Conservation (phyloP, 2,329 filamentous ascomycete genomes). For the Botrytis porri region DNA sequence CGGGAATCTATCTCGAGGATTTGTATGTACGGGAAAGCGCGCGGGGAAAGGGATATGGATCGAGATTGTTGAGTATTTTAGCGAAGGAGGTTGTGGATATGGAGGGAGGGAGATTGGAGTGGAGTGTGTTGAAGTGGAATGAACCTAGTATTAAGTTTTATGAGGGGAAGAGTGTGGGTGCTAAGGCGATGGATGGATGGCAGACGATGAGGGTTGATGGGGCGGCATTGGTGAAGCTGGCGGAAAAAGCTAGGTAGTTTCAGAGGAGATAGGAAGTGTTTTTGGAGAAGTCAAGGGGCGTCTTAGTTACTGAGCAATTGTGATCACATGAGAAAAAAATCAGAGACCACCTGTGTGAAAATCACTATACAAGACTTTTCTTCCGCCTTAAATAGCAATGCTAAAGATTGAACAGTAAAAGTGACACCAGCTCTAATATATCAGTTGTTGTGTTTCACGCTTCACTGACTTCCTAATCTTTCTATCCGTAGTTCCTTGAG, state of each 20-base stretch:
- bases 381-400: neutral
- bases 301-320: neutral
- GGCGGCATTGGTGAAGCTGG: conserved; percentile 60
- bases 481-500: conserved; percentile 33
- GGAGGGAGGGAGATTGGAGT: conserved; percentile 75
- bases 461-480: neutral
- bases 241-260: conserved; percentile 26
- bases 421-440: neutral
- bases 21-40: conserved; percentile 74
- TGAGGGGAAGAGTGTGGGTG: conserved; percentile 55
- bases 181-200: conserved; percentile 67
- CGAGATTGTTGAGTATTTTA: conserved; percentile 67
- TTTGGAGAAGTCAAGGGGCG: neutral
- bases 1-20: conserved; percentile 92
- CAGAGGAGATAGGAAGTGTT: neutral
- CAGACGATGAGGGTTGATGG: conserved; percentile 72
- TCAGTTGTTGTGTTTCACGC: neutral
- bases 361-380: neutral
- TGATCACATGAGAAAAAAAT: neutral
- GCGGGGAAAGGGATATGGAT: conserved; percentile 77
- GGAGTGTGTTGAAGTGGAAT: conserved; percentile 93
- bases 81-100: conserved; percentile 76
- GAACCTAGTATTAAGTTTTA: conserved; percentile 88
- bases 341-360: neutral
- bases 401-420: neutral